Percentiles rank a stretch among this genome's conserved stretches.
Evolutionary conservation across 2,329 filamentous ascomycete species (phyloP).

Genomic region (Hypocreales sp.): DNA sequence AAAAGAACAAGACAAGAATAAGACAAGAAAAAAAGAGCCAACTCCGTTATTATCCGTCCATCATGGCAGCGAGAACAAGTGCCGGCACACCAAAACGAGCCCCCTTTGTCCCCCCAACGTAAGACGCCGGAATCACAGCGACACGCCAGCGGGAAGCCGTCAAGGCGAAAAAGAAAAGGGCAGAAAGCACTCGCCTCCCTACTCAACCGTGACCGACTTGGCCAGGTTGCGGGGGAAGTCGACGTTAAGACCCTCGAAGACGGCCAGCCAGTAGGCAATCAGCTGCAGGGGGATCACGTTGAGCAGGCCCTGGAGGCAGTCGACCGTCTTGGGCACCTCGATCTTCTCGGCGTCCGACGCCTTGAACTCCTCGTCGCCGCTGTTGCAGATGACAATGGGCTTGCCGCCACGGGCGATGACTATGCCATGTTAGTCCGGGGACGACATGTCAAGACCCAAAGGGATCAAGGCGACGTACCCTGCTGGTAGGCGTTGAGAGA

Average conservation of each 20-base stretch:
- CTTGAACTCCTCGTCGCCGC: constrained; percentile 76
- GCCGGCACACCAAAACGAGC: constrained; percentile 1
- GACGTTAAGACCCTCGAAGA: constrained; percentile 89
- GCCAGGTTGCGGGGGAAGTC: constrained; percentile 98
- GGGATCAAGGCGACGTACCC: constrained; percentile 38
- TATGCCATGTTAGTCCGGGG: constrained; percentile 17
- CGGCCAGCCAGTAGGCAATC: constrained; percentile 97
- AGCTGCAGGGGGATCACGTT: constrained; percentile 97
- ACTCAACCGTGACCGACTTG: constrained; percentile 98
- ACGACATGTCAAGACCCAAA: background rate
- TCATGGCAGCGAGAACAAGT: constrained; percentile 1
- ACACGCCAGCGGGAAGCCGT: constrained; percentile 4
- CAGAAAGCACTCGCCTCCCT: constrained; percentile 19
- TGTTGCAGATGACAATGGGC: constrained; percentile 98
- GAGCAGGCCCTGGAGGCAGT: constrained; percentile 87
- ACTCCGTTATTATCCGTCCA: constrained; percentile 6
- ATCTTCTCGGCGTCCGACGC: constrained; percentile 86
- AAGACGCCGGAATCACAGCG: constrained; percentile 1
- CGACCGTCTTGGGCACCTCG: constrained; percentile 89
- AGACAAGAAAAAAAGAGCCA: constrained; percentile 3
- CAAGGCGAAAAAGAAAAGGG: background rate
- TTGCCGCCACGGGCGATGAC: constrained; percentile 92
- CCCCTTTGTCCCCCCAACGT: constrained; percentile 1
- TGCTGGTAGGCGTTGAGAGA: constrained; percentile 99
- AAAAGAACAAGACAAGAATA: constrained; percentile 6